Conservation (phyloP, 371 early-diverging fungal species). For the Fennellomyces sp. region DNA sequence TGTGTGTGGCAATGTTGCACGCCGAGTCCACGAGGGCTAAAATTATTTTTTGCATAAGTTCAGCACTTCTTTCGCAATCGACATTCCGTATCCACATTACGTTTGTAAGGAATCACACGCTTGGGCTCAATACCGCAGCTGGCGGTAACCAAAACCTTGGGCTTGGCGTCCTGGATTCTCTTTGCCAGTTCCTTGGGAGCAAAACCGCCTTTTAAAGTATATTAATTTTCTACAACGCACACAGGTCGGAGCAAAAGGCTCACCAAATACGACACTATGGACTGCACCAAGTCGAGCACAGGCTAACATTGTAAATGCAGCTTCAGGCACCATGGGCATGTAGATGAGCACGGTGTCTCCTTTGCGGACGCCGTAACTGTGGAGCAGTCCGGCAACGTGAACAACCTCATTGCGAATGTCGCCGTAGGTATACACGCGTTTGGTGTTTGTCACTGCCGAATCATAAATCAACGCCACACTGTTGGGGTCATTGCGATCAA, state of each 20-base stretch:
- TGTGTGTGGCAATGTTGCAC: conserved; percentile 51
- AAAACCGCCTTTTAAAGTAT: conserved; percentile 74
- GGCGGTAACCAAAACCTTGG: conserved; percentile 74
- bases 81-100: conserved; percentile 23
- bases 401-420: conserved; percentile 76
- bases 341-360: conserved; percentile 89
- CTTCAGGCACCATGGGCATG: conserved; percentile 90
- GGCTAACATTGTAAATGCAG: conserved; percentile 87
- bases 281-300: conserved; percentile 90
- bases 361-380: conserved; percentile 70
- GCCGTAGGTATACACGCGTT: conserved; percentile 66
- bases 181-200: conserved; percentile 81
- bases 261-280: conserved; percentile 75
- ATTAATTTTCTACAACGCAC: background rate
- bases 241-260: conserved; percentile 4
- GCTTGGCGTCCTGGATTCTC: conserved; percentile 78
- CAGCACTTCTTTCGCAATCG: background rate
- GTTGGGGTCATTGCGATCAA: conserved; percentile 80
- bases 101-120: conserved; percentile 66
- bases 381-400: conserved; percentile 75
- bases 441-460: conserved; percentile 65
- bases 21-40: conserved; percentile 72
- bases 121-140: conserved; percentile 82
- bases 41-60: conserved; percentile 7
- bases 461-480: conserved; percentile 81